phyloP scores from a whole-genome alignment of 352 stramenopile genomes.

The Aphanomyces cochlioides region DNA sequence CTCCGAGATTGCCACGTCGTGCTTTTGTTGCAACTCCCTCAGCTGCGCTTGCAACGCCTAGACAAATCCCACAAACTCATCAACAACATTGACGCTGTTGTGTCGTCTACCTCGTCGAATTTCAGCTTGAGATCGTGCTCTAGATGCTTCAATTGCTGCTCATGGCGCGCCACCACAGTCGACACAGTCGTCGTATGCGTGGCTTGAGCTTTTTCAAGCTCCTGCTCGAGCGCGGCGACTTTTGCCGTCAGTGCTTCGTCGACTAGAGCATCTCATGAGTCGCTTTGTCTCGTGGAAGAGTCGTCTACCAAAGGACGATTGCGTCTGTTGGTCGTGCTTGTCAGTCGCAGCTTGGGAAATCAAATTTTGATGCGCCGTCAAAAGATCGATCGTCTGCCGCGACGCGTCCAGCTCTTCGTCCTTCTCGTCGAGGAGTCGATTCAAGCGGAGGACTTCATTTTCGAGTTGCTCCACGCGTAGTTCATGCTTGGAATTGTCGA shows the following conservation, averaged over 20 bases:
- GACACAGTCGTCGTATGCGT: slow-evolving; percentile 9
- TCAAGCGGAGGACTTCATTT: neutral
- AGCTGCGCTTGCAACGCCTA: neutral
- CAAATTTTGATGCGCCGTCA: slow-evolving; percentile 20
- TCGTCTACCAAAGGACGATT: neutral
- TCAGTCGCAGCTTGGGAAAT: neutral
- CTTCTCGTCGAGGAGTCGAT: slow-evolving; percentile 12
- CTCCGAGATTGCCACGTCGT: neutral
- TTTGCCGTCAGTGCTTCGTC: neutral
- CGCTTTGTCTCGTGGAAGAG: neutral
- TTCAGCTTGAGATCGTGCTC: no score
- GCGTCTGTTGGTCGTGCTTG: slow-evolving; percentile 4
- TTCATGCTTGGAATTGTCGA: neutral
- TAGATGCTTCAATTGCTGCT: no score
- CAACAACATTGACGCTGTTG: no score
- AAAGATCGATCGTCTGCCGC: slow-evolving; percentile 10
- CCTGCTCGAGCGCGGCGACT: neutral
- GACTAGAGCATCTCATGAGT: neutral
- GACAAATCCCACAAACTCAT: neutral
- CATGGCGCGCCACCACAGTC: slow-evolving; percentile 3
- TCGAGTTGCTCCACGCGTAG: slow-evolving; percentile 12
- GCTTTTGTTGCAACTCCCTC: neutral
- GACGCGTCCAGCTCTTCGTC: slow-evolving; percentile 17
- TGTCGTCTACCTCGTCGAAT: no score
- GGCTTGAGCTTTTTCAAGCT: neutral